Evolutionary conservation across 2,329 filamentous ascomycete genomes (phyloP).

Genomic region (Graphilbum ipis-grandicollis): DNA sequence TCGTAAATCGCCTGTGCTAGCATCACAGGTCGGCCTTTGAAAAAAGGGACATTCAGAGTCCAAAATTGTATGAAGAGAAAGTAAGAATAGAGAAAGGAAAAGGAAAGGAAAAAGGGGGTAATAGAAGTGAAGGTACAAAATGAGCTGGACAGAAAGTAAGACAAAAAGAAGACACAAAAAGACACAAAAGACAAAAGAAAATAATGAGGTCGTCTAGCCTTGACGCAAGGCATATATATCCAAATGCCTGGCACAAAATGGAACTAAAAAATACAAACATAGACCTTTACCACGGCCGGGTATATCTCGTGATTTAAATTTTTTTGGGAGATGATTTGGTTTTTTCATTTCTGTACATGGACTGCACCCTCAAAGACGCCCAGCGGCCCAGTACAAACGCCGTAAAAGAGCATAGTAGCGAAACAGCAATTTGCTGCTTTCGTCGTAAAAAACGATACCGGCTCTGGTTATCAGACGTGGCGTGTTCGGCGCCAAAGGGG

Average conservation of each 20-base stretch:
- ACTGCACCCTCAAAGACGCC: no score
- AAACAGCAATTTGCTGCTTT: no score
- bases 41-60: no score
- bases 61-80: no score
- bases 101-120: not conserved
- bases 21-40: no score
- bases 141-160: not conserved
- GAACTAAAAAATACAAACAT: not conserved
- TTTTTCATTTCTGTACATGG: not conserved
- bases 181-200: not conserved
- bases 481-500: constrained; percentile 42
- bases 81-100: no score
- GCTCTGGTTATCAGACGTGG: constrained; percentile 27
- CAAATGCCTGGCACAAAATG: not conserved
- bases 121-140: no score
- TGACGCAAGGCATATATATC: not conserved
- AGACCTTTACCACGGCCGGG: not conserved
- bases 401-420: no score
- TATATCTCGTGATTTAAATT: not conserved
- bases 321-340: not conserved
- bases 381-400: no score
- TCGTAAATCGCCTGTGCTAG: no score
- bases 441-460: not conserved
- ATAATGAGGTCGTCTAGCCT: not conserved
- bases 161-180: not conserved